Base-by-base conservation (phyloP, 768 basidiomycete genomes). In the Kwoniella newhampshirensis region DNA sequence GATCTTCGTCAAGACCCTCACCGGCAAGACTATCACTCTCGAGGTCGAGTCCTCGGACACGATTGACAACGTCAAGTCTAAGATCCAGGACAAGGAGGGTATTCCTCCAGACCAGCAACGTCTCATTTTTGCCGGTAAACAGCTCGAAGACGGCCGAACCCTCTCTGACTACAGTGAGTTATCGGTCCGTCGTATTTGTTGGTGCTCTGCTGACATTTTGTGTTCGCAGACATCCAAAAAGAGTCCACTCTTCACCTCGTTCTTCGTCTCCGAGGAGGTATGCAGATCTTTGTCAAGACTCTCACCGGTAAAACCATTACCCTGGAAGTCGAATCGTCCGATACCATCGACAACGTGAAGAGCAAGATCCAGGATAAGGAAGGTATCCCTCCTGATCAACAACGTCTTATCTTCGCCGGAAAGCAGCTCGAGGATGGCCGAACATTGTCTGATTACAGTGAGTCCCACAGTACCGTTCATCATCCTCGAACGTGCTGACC, bases 331-430 rank as follows among this genome's bases (percentile, higher is more conserved):
- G 90, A 93, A 77, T 91, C 90, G 0, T 89, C 87, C 0, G 89
- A 92, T 75, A 92, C 91, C 12, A 92, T 94, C 68, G 91, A 93
- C 74, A 90, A 91, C 64, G 89, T 92, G 21, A 92, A 92, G 82
- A 86, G 87, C 39, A 92, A 91, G 83, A 92, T 94, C 45, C 90
- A 92, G 75, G 90, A 92, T 75, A 93, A 92, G 80, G 90, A 91
- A 70, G 90, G 86, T 60, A 96, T 94, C 64, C 91, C 90, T 57
- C 90, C 90, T 4, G 91, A 91, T 67, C 89, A 90, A 72, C 89
- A 92, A 69, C 87, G 89, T 42, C 81, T 92, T 7, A 92, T 91
- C 75, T 92, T 92, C 64, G 91, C 91, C 27, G 91, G 90, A 28
- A 92, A 93, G 79, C 91, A 93, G 75, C 79, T 92, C 8, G 90